A percentile compares a stretch with the other conserved stretches of the same genome.
phyloP scores from a whole-genome alignment of 805 yeast species.

The Schwanniomyces yamadae region DNA sequence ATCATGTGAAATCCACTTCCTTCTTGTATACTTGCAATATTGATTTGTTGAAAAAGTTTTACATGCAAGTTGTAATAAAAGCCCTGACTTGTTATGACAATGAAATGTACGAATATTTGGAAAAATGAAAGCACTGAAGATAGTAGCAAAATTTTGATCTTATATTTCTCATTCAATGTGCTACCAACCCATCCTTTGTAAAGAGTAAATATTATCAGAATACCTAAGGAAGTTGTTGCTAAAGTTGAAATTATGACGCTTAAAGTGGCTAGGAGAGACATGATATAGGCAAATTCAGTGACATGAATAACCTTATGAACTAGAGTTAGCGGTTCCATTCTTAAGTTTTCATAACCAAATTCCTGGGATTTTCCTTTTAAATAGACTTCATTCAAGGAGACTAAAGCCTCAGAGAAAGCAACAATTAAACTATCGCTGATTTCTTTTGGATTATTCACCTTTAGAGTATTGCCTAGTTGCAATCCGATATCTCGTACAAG shows the following conservation, averaged over 20 bases:
- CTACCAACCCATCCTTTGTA: too few relatives aligned
- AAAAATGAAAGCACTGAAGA: conserved; percentile 4
- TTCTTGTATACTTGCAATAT: conserved; percentile 10
- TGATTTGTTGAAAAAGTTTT: conserved; percentile 5
- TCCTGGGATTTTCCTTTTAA: conserved; percentile 11
- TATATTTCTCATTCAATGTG: too few relatives aligned
- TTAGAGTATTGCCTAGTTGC: conserved; percentile 42
- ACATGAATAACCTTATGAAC: conserved; percentile 14
- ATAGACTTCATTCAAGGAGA: conserved; percentile 13
- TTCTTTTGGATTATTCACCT: conserved; percentile 34
- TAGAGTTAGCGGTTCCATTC: conserved; percentile 8
- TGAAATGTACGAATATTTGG: conserved; percentile 7
- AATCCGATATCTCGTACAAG: conserved; percentile 51
- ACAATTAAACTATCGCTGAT: conserved; percentile 42
- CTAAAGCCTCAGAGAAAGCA: conserved; percentile 32
- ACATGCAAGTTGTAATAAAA: conserved; percentile 9
- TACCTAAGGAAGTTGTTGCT: too few relatives aligned
- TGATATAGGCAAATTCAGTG: conserved; percentile 11
- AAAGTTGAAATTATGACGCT: too few relatives aligned
- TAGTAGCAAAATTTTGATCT: neutral
- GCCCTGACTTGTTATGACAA: conserved; percentile 9
- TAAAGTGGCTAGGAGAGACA: too few relatives aligned
- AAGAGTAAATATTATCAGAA: too few relatives aligned
- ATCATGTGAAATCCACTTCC: conserved; percentile 11
- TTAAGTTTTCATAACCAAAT: conserved; percentile 9